phyloP scores from a whole-genome alignment of 129 eudicot genomes.

The Helianthus tuberosus region DNA sequence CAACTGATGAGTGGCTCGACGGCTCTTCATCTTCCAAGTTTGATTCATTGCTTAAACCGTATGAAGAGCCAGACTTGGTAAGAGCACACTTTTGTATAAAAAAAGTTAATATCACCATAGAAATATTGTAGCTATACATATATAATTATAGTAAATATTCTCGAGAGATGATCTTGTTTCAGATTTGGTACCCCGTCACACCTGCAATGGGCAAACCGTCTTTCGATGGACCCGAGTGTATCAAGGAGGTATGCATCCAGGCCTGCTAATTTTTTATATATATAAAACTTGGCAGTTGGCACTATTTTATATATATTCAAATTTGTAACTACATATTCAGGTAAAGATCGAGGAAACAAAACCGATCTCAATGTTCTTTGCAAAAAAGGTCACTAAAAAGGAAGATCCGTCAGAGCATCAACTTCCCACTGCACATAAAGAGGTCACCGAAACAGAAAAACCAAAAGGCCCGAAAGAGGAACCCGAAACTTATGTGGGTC shows the following conservation, averaged over 20 bases:
- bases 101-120: neutral
- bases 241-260: constrained; percentile 71
- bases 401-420: constrained; percentile 37
- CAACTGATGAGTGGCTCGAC: constrained; percentile 72
- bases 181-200: constrained; percentile 95
- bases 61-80: constrained; percentile 86
- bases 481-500: constrained; percentile 34
- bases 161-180: constrained; percentile 22
- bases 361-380: constrained; percentile 74
- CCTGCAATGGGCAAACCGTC: constrained; percentile 93
- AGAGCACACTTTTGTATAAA: constrained; percentile 10
- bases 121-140: neutral
- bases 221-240: constrained; percentile 95
- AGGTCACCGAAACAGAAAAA: constrained; percentile 30
- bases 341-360: constrained; percentile 68
- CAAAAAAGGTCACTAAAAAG: constrained; percentile 44
- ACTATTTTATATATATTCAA: neutral
- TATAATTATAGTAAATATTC: neutral
- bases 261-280: neutral
- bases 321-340: constrained; percentile 49
- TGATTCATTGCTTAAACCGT: constrained; percentile 69
- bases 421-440: constrained; percentile 8
- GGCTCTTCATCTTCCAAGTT: constrained; percentile 77
- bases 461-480: constrained; percentile 50
- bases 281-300: neutral